Evolutionary conservation across 2,329 filamentous ascomycete genomes (phyloP).

Genomic region (Akanthomyces dipterigenus): DNA sequence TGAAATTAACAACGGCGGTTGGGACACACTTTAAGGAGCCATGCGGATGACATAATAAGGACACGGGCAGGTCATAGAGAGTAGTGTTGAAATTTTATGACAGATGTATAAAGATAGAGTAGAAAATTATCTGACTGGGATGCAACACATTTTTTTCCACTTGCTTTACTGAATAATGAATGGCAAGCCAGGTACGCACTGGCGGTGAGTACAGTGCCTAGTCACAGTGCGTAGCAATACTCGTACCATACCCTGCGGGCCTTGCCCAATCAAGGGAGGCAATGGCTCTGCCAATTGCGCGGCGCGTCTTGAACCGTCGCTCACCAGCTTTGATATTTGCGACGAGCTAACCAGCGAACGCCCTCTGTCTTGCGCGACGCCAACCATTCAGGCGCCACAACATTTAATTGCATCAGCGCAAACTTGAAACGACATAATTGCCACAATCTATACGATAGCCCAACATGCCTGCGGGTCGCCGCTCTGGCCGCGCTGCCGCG

Average conservation of each 20-base stretch:
- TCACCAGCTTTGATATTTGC: background rate
- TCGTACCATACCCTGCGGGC: background rate
- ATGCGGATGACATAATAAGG: constrained; percentile 1
- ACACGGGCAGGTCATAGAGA: background rate
- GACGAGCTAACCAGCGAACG: background rate
- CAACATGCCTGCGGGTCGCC: constrained; percentile 29
- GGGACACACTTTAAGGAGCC: constrained; percentile 62
- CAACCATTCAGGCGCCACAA: background rate
- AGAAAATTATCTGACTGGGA: background rate
- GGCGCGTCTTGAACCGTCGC: constrained; percentile 23
- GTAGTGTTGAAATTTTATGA: background rate
- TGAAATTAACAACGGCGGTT: constrained; percentile 94
- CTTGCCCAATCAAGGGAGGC: constrained; percentile 21
- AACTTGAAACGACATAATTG: background rate
- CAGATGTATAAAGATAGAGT: background rate
- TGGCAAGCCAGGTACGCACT: no score
- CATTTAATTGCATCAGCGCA: background rate
- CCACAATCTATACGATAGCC: background rate
- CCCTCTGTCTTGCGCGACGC: background rate
- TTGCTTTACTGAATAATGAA: no score
- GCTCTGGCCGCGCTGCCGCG: constrained; percentile 47
- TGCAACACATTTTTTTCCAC: background rate
- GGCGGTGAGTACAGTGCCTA: constrained; percentile 8
- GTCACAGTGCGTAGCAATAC: constrained; percentile 15
- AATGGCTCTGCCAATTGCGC: constrained; percentile 9